Percentiles rank a stretch among this genome's conserved stretches.
phyloP scores from a whole-genome alignment of 2,329 filamentous ascomycete species.

The Talaromyces sp. region DNA sequence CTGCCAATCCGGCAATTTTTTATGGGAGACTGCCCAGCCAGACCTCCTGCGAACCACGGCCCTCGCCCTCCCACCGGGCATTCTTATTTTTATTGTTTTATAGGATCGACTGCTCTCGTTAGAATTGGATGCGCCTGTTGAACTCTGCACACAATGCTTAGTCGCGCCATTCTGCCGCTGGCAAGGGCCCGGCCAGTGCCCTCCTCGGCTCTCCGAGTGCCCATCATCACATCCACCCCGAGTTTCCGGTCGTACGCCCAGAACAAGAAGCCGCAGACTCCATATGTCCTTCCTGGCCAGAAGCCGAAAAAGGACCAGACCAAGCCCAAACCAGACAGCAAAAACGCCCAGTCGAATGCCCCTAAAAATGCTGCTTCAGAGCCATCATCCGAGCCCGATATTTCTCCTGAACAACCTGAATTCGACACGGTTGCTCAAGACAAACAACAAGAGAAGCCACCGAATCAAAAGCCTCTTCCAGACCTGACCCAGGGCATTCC shows the following conservation, averaged over 20 bases:
- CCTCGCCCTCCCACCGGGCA: background rate
- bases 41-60: background rate
- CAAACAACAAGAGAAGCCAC: conserved; percentile 33
- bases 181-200: conserved; percentile 36
- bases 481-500: conserved; percentile 94
- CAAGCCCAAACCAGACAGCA: conserved; percentile 14
- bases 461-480: conserved; percentile 67
- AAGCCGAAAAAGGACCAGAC: conserved; percentile 13
- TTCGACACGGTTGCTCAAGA: conserved; percentile 30
- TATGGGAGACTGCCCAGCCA: background rate
- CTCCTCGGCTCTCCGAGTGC: conserved; percentile 27
- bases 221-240: conserved; percentile 21
- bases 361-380: background rate
- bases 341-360: background rate
- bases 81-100: conserved; percentile 4
- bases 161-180: conserved; percentile 40
- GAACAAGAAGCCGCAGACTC: conserved; percentile 26
- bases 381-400: conserved; percentile 10
- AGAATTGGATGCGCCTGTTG: conserved; percentile 8
- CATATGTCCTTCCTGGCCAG: conserved; percentile 29
- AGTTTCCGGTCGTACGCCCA: conserved; percentile 36
- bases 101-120: conserved; percentile 11
- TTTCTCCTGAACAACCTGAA: conserved; percentile 32
- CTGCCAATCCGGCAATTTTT: conserved; percentile 8
- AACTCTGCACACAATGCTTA: conserved; percentile 33